Evolutionary conservation across 2,329 filamentous ascomycete genomes (phyloP), one percentile per base, ranked within the genome.

Genomic region (Zymoseptoria ardabiliae): DNA sequence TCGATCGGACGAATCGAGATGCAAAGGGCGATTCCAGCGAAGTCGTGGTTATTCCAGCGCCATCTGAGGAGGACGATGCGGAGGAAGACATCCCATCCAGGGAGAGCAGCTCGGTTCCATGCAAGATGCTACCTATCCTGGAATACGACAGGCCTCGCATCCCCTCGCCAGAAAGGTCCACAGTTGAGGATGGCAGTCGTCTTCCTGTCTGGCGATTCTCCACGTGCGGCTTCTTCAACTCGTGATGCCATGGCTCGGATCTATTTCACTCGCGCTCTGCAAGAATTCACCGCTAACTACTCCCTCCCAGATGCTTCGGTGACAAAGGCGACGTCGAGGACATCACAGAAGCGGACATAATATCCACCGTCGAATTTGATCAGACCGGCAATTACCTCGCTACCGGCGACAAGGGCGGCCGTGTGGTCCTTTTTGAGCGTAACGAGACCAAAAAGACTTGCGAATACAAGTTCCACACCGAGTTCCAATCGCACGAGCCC

Each of bases 381-480:
- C 90, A 94, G 73, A 94, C 90, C 49, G 90, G 90, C 59, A 93
- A 94, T 75, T 94, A 94, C 74, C 82, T 94, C 62, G 90, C 90
- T 65, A 94, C 90, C n/a, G 90, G 90, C 73, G 90, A 94, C 77
- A 94, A 94, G 76, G 90, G 90, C 68, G 90, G 90, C 62, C 82
- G 90, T 69, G 90, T 94, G 58, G 90, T 94, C 61, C 79, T 94
- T 61, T 94, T 94, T 70, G 90, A 94, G 78, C 85, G 94, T 69
- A 99, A 99, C 72, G 94, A 97, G 78, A 97, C 93, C 73, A 97
- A 99, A 86, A 99, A 97, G 85, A 97, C 94, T 55, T 99, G 94
- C 85, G 94, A 99, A 78, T 99, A 99, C 83, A 99, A 97, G 77
- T 99, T 99, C 76, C 94, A 99, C 77, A 99, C 94, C 75, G 94